Base-by-base conservation (phyloP, 306 rosid species). In the Gastrolobium villosum region DNA sequence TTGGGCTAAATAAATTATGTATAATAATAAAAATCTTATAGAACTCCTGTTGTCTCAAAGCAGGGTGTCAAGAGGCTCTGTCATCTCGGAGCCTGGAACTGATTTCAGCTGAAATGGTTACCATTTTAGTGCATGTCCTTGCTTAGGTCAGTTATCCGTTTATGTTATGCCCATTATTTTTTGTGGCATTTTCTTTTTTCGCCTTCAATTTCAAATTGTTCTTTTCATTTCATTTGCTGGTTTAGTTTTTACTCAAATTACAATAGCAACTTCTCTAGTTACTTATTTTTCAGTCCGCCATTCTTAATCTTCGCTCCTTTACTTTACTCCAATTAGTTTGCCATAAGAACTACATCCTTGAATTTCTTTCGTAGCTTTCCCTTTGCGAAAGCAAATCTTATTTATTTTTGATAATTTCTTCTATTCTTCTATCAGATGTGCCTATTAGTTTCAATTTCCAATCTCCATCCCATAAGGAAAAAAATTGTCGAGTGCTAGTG, bases 41-140 rank as follows among this genome's bases (percentile, higher is more conserved):
- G 84, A 87, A 86, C 97, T 94, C 85, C 57, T 87, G 81, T 94
- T 94, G 93, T 94, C 96, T 92, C 92, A 65, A 91, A 94, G 96
- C 98, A 94, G 98, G 98, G 89, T 84, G 97, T 82, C 93, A 86
- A 81, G 97, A 87, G 98, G 94, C 97, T 94, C 94, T 94, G 90
- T 89, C 93, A 84, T 90, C 93, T 81, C 87, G 88, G 93, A 91
- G 96, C 92, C 91, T 83, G 97, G 94, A 77, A 89, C 90, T 84
- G 97, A 94, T 88, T 91, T 90, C 98, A 85, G 98, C 93, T 85
- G 98, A 91, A 87, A 94, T 85, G 97, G 91, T 90, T 87, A 86
- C 86, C 97, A 88, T 91, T 92, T 85, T 90, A 92, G 96, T 88
- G 91, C 84, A 86, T 90, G 93, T 89, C 90, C 88, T 83, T 85